Evolutionary conservation across 1,284 basidiomycete genomes (phyloP).

Genomic region (Cystobasidium slooffiae): DNA sequence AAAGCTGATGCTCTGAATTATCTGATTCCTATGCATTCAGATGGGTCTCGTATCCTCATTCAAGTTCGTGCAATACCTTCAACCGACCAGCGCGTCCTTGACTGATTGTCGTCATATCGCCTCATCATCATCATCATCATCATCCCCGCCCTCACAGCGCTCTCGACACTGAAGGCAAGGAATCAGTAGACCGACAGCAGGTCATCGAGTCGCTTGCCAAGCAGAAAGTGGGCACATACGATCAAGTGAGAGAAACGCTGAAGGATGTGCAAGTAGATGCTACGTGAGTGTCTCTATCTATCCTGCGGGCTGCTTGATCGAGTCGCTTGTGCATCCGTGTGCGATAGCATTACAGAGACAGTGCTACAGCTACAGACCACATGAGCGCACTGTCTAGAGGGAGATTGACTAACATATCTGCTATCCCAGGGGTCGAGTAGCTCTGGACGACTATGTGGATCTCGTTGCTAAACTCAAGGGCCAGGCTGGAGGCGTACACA

Average conservation of each 20-base stretch:
- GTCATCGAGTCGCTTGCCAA: slow-evolving; percentile 42
- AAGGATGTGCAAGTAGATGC: slow-evolving; percentile 94
- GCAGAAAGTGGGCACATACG: slow-evolving; percentile 37
- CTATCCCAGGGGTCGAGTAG: slow-evolving; percentile 72
- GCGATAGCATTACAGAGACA: background rate
- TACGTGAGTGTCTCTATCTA: slow-evolving; percentile 23
- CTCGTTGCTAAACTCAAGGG: slow-evolving; percentile 79
- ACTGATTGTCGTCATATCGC: slow-evolving; percentile 1
- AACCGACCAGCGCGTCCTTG: background rate
- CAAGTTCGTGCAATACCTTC: slow-evolving; percentile 16
- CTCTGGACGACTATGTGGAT: slow-evolving; percentile 98
- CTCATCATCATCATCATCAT: background rate
- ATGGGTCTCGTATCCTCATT: slow-evolving; percentile 38
- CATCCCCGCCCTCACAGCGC: slow-evolving; percentile 17
- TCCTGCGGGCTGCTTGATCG: background rate
- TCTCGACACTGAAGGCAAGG: slow-evolving; percentile 28
- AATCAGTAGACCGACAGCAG: slow-evolving; percentile 40
- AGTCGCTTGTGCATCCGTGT: background rate
- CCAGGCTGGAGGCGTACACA: slow-evolving; percentile 55
- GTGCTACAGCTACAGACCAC: background rate
- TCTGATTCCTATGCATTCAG: background rate
- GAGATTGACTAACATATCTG: background rate
- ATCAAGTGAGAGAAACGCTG: slow-evolving; percentile 72
- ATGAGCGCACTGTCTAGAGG: too few species aligned
- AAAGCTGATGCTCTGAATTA: background rate